Conservation (phyloP, 2,329 filamentous ascomycete species). For the Stagonosporopsis rhizophila region DNA sequence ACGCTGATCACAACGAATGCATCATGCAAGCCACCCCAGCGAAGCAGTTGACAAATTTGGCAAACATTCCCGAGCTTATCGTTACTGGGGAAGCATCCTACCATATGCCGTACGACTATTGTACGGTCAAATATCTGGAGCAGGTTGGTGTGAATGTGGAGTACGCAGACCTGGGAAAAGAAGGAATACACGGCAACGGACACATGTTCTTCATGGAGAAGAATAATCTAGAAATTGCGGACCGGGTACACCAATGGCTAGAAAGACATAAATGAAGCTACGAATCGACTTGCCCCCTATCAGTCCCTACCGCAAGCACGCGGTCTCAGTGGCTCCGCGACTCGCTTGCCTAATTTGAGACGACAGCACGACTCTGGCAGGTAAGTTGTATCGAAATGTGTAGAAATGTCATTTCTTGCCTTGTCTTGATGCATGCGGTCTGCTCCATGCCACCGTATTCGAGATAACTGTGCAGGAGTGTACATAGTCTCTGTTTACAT, state of each 20-base stretch:
- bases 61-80: slow-evolving; percentile 57
- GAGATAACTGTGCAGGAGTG: too few relatives aligned
- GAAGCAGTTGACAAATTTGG: slow-evolving; percentile 58
- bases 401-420: too few relatives aligned
- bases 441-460: too few relatives aligned
- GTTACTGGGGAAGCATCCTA: slow-evolving; percentile 62
- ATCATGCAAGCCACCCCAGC: slow-evolving; percentile 41
- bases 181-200: slow-evolving; percentile 68
- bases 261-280: not conserved
- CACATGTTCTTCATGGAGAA: slow-evolving; percentile 47
- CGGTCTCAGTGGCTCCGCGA: too few relatives aligned
- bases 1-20: slow-evolving; percentile 44
- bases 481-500: too few relatives aligned
- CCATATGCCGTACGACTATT: slow-evolving; percentile 64
- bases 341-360: too few relatives aligned
- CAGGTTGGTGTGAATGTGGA: slow-evolving; percentile 50
- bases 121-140: slow-evolving; percentile 59
- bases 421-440: too few relatives aligned
- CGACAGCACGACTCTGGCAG: too few relatives aligned
- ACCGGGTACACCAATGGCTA: slow-evolving; percentile 21
- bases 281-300: too few relatives aligned
- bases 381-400: too few relatives aligned
- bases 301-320: too few relatives aligned
- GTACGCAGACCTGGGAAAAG: slow-evolving; percentile 52
- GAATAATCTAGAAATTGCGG: slow-evolving; percentile 38